These are phyloP conservation scores for Rubus parviflorus DNA, from an alignment of 306 rosid genomes.

Conservation along the genomic window DNA sequence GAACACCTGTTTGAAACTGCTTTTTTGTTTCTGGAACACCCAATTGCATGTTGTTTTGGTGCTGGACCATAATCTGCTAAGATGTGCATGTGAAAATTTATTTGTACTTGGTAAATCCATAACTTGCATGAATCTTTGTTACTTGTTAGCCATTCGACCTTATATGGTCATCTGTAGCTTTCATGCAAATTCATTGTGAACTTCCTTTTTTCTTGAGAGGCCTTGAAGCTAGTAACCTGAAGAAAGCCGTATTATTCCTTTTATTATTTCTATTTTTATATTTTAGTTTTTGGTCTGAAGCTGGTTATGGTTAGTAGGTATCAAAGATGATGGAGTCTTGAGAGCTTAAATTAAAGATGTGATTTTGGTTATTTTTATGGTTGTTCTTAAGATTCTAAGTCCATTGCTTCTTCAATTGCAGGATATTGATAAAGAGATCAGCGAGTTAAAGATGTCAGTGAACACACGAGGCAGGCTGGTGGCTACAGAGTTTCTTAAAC, in stretches of 20 bases:
- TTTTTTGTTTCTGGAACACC: not conserved
- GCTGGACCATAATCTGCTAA: not conserved
- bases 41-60: not conserved
- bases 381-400: conserved; percentile 5
- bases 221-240: not conserved
- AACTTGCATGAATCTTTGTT: not conserved
- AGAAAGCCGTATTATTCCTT: not conserved
- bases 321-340: not conserved
- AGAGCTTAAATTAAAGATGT: not conserved
- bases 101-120: not conserved
- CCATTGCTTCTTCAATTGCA: conserved; percentile 36
- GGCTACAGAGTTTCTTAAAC: conserved; percentile 95
- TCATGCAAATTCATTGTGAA: not conserved
- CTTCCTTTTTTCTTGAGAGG: not conserved
- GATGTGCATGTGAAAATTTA: not conserved
- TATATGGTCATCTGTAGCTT: not conserved
- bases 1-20: not conserved
- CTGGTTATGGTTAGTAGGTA: not conserved
- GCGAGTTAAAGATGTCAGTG: conserved; percentile 93
- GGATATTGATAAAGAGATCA: conserved; percentile 95
- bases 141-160: not conserved
- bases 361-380: not conserved
- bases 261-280: not conserved
- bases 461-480: conserved; percentile 98
- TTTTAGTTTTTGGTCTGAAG: not conserved